Percentiles rank a stretch among this genome's conserved stretches.
phyloP scores from a whole-genome alignment of 768 basidiomycete genomes.

The Pisolithus microcarpus region DNA sequence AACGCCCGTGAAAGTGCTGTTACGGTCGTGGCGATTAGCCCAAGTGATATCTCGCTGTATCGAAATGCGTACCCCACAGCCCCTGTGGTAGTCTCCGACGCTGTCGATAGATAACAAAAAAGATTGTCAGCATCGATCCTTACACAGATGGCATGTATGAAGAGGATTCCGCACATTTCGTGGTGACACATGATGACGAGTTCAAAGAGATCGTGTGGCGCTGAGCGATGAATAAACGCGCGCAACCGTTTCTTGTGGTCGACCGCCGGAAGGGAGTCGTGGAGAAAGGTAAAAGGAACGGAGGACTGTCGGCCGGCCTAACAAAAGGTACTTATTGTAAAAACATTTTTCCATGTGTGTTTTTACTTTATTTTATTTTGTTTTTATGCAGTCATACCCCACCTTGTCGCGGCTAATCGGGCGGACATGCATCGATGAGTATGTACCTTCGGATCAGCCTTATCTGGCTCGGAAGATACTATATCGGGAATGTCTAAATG shows the following conservation, averaged over 20 bases:
- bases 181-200: conserved; percentile 27
- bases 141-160: background rate
- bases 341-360: too few species aligned
- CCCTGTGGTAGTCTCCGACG: conserved; percentile 32
- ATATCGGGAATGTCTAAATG: background rate
- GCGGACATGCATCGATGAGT: background rate
- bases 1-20: conserved; percentile 33
- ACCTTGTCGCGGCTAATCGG: conserved; percentile 7
- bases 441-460: conserved; percentile 22
- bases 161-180: conserved; percentile 25
- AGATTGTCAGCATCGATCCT: conserved; percentile 1
- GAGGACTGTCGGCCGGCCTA: too few species aligned
- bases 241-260: too few species aligned
- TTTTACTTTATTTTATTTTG: background rate
- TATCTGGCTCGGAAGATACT: background rate
- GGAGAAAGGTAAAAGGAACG: too few species aligned
- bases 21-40: conserved; percentile 1
- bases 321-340: too few species aligned
- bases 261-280: too few species aligned
- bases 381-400: conserved; percentile 14
- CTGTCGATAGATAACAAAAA: conserved; percentile 9
- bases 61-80: conserved; percentile 25
- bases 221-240: too few species aligned
- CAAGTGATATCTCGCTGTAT: background rate
- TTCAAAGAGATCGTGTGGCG: background rate